These are phyloP conservation scores for Kluyveromyces dobzhanskii DNA, from an alignment of 805 yeast species.

Conservation along the genomic window DNA sequence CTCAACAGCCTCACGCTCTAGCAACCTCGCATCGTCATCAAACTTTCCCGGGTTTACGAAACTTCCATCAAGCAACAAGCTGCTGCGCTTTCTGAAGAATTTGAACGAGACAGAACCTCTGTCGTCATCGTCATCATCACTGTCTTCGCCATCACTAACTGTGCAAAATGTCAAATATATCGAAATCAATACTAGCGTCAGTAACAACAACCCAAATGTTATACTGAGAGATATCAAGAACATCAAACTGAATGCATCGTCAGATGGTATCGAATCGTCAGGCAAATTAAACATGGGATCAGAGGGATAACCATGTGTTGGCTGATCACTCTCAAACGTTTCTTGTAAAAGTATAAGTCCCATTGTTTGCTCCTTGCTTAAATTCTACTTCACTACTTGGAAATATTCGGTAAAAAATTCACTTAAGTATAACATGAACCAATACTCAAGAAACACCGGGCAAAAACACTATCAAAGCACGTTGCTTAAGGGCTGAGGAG, in stretches of 20 bases:
- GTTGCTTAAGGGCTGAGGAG: too few species aligned
- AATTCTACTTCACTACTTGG: too few species aligned
- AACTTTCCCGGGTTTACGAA: conserved; percentile 24
- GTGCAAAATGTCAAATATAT: conserved; percentile 28
- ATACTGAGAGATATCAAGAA: conserved; percentile 28
- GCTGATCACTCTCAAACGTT: too few species aligned
- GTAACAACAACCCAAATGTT: conserved; percentile 28
- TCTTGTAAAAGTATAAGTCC: too few species aligned
- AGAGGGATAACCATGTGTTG: too few species aligned
- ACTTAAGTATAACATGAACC: too few species aligned
- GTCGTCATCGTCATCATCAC: conserved; percentile 27
- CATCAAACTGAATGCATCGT: conserved; percentile 26
- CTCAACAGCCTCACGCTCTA: conserved; percentile 19
- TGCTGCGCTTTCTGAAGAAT: conserved; percentile 21
- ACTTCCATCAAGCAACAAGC: conserved; percentile 22
- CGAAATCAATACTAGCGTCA: conserved; percentile 23
- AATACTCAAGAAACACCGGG: too few species aligned
- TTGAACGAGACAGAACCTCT: conserved; percentile 14
- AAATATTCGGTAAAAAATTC: too few species aligned
- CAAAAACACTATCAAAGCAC: too few species aligned
- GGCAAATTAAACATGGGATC: conserved; percentile 6
- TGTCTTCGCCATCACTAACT: conserved; percentile 27
- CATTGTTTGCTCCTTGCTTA: too few species aligned
- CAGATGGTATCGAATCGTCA: conserved; percentile 14
- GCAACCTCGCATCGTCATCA: conserved; percentile 21